Evolutionary conservation across 352 stramenopile species (phyloP).

Genomic region (Pythium utonaiense): DNA sequence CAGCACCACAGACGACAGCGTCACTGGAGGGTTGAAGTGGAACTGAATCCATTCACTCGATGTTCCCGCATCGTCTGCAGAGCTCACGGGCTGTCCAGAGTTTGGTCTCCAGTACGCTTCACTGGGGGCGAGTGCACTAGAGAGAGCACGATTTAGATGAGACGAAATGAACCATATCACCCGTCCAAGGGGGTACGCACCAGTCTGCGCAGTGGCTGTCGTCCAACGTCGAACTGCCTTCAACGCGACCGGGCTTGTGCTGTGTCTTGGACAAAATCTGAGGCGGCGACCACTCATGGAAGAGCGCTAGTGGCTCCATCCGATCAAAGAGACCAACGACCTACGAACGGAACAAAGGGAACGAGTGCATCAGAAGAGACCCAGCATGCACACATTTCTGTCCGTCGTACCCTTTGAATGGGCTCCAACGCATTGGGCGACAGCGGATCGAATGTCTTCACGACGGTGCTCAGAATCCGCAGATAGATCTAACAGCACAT

Average conservation of each 20-base stretch:
- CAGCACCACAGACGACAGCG: slow-evolving; percentile 15
- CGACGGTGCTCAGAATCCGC: slow-evolving; percentile 49
- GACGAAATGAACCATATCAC: neutral
- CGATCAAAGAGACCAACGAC: slow-evolving; percentile 56
- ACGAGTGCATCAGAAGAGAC: neutral
- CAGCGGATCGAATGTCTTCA: slow-evolving; percentile 55
- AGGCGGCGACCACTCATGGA: slow-evolving; percentile 74
- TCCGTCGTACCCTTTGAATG: slow-evolving; percentile 55
- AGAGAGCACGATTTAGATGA: neutral
- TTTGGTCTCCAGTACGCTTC: slow-evolving; percentile 13
- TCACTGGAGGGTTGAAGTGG: slow-evolving; percentile 18
- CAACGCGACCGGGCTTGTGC: slow-evolving; percentile 41
- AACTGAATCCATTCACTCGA: slow-evolving; percentile 24
- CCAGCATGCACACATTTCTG: too few relatives aligned
- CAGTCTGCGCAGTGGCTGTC: slow-evolving; percentile 44
- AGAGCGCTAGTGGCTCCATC: slow-evolving; percentile 65
- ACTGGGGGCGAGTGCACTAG: slow-evolving; percentile 4
- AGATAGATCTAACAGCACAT: slow-evolving; percentile 53
- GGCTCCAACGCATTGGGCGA: slow-evolving; percentile 43
- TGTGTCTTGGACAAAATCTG: slow-evolving; percentile 43
- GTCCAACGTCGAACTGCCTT: slow-evolving; percentile 56
- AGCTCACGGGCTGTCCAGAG: neutral
- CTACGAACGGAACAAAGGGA: slow-evolving; percentile 23
- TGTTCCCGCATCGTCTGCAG: neutral
- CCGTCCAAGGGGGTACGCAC: slow-evolving; percentile 24